Percentiles rank a stretch among this genome's conserved stretches.
Evolutionary conservation across 345 rosid genomes (phyloP).

Genomic region (Eucalyptus leucophloia): DNA sequence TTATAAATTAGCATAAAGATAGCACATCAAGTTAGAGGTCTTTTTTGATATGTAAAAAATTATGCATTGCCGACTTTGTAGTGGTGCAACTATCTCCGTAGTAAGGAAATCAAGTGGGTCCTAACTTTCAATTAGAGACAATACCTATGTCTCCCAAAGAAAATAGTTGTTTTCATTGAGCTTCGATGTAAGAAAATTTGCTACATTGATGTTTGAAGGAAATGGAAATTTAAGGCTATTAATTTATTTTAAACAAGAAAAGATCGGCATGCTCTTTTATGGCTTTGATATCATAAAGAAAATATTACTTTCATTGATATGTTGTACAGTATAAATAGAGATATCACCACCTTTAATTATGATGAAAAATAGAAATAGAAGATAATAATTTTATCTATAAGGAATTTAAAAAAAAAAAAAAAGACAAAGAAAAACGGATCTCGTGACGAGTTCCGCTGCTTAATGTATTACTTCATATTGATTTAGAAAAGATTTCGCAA

Average conservation of each 20-base stretch:
- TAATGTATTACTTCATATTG: neutral
- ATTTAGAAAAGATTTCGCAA: neutral
- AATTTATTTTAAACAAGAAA: too few species aligned
- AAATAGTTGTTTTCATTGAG: too few species aligned
- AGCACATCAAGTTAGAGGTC: neutral
- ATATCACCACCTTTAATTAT: too few species aligned
- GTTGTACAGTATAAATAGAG: too few species aligned
- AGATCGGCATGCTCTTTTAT: neutral
- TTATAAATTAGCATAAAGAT: too few species aligned
- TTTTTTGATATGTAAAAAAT: neutral
- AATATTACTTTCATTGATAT: too few species aligned
- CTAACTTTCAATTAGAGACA: neutral
- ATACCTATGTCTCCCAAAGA: too few species aligned
- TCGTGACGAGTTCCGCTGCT: neutral
- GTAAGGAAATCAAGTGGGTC: neutral
- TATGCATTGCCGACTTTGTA: fast-evolving
- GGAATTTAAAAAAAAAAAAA: too few species aligned
- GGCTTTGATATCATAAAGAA: too few species aligned
- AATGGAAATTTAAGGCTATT: neutral
- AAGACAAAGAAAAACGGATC: neutral
- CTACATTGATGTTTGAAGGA: neutral
- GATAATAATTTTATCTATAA: too few species aligned
- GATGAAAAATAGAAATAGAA: too few species aligned
- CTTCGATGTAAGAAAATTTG: too few species aligned
- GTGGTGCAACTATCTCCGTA: neutral